These are phyloP conservation scores for Oryza rufipogon DNA, from an alignment of 176 grass and related monocot genomes.

Conservation along the genomic window DNA sequence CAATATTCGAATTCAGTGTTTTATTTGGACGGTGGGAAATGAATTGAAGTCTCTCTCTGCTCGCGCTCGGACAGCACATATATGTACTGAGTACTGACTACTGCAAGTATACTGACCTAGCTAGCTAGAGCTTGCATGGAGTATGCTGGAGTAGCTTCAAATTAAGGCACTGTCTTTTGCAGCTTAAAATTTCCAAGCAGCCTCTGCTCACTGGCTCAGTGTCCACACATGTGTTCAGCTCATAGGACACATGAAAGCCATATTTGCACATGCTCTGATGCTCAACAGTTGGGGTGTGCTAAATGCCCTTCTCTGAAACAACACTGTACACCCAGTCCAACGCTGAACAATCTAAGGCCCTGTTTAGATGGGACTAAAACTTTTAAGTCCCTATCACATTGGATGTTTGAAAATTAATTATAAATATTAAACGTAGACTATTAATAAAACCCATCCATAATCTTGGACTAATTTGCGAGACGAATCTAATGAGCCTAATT, in stretches of 20 bases:
- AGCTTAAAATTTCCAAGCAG: not conserved
- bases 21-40: constrained; percentile 43
- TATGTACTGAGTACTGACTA: not conserved
- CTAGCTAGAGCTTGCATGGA: not conserved
- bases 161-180: constrained; percentile 17
- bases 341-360: not conserved
- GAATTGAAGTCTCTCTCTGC: not conserved
- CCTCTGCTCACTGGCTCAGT: not conserved
- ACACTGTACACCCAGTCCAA: not conserved
- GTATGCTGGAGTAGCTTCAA: constrained; percentile 17
- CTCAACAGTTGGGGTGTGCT: constrained; percentile 9
- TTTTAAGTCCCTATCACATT: no score
- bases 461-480: no score
- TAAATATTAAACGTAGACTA: no score
- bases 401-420: no score
- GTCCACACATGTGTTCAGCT: constrained; percentile 33
- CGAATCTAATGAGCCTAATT: no score
- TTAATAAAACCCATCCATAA: no score
- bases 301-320: not conserved
- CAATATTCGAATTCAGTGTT: constrained; percentile 20
- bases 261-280: constrained; percentile 11
- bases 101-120: not conserved
- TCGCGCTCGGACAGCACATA: not conserved
- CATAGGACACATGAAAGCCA: not conserved
- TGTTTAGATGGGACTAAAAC: no score